phyloP scores from a whole-genome alignment of 225 moss, liverwort and hornwort species.

The Physcomitrium patens region DNA sequence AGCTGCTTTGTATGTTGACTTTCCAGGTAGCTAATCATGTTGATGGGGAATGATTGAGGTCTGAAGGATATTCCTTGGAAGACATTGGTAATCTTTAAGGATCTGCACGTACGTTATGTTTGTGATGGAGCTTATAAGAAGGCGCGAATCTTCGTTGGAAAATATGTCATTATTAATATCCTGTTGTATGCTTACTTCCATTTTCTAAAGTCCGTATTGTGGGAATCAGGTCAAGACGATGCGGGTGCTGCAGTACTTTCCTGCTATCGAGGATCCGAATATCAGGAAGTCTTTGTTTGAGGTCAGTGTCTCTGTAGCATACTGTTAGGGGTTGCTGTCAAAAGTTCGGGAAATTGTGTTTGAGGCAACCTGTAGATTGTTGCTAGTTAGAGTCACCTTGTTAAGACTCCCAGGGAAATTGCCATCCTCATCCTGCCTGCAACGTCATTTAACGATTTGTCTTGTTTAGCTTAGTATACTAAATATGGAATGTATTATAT shows the following conservation, averaged over 20 bases:
- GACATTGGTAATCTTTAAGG: background rate
- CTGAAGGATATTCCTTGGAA: constrained; percentile 7
- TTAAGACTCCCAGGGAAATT: background rate
- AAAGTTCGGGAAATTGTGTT: background rate
- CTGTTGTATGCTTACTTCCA: constrained; percentile 10
- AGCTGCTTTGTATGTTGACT: constrained; percentile 18
- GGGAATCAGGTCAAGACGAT: constrained; percentile 88
- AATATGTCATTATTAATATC: background rate
- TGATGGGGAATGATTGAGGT: background rate
- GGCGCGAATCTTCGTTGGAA: background rate
- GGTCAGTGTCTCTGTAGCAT: constrained; percentile 42
- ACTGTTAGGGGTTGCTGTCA: background rate
- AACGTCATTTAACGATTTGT: background rate
- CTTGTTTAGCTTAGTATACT: background rate
- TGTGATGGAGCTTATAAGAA: constrained; percentile 8
- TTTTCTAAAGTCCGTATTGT: constrained; percentile 19
- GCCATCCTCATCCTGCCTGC: constrained; percentile 2
- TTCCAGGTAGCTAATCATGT: background rate
- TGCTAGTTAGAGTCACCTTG: background rate
- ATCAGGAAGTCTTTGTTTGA: constrained; percentile 92
- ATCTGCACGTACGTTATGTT: background rate
- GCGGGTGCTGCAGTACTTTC: constrained; percentile 97
- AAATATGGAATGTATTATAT: background rate
- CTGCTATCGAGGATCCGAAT: constrained; percentile 82
- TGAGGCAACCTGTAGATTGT: background rate